Evolutionary conservation across 2,329 filamentous ascomycete genomes (phyloP).

Genomic region (Ophiostoma quercus): DNA sequence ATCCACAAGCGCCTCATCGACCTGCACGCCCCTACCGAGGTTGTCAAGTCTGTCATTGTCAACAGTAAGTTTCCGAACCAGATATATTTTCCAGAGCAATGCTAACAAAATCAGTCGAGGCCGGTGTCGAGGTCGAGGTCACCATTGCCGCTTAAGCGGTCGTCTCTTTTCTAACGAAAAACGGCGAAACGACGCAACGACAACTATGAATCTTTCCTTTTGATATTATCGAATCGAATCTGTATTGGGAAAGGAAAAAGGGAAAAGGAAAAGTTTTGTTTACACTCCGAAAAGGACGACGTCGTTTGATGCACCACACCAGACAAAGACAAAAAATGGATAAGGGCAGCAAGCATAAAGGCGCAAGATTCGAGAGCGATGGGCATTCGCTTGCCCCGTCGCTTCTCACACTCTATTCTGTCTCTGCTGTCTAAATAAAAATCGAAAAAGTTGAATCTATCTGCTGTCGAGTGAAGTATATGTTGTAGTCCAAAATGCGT

Average conservation of each 20-base stretch:
- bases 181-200: conserved; percentile 11
- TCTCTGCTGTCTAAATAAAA: background rate
- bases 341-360: background rate
- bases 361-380: conserved; percentile 2
- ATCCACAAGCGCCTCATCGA: conserved; percentile 99
- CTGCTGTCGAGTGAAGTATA: background rate
- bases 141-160: conserved; percentile 65
- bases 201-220: conserved; percentile 3
- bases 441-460: background rate
- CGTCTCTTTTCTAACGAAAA: background rate
- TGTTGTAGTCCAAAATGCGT: no score
- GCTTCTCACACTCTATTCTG: conserved; percentile 2
- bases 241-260: background rate
- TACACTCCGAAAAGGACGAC: background rate
- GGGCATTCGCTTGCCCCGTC: conserved; percentile 5
- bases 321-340: conserved; percentile 4
- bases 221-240: background rate
- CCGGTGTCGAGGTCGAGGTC: conserved; percentile 88
- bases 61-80: conserved; percentile 55
- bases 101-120: conserved; percentile 52
- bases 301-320: conserved; percentile 10
- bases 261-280: conserved; percentile 6
- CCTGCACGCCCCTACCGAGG: conserved; percentile 94
- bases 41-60: conserved; percentile 94
- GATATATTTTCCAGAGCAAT: background rate